These are phyloP conservation scores for Pyrenophora seminiperda DNA, from an alignment of 2,329 filamentous ascomycete species.

Conservation along the genomic window DNA sequence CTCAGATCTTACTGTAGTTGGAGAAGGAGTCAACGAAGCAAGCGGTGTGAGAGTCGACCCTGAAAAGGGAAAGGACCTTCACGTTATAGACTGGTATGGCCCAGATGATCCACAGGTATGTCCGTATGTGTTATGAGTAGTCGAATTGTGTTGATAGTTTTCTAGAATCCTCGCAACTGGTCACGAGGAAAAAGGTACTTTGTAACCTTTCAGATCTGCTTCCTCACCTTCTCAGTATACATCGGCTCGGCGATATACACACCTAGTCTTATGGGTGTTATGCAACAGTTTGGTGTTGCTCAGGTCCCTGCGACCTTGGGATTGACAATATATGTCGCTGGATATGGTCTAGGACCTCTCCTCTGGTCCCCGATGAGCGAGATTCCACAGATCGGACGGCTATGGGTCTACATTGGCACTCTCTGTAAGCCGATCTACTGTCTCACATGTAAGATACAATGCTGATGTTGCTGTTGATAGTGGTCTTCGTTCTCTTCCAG, in stretches of 20 bases:
- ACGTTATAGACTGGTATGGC: conserved; percentile 59
- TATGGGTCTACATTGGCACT: conserved; percentile 38
- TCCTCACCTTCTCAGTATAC: conserved; percentile 60
- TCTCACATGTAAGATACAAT: no score
- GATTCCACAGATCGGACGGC: conserved; percentile 55
- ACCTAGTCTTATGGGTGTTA: conserved; percentile 52
- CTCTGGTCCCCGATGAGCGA: conserved; percentile 54
- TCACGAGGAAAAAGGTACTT: conserved; percentile 50
- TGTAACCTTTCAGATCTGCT: conserved; percentile 54
- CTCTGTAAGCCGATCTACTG: conserved; percentile 13
- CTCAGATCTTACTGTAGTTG: conserved; percentile 20
- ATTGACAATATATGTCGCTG: conserved; percentile 44
- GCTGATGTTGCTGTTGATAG: conserved; percentile 8
- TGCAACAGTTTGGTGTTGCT: conserved; percentile 58
- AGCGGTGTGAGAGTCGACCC: conserved; percentile 54
- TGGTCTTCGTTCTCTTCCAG: conserved; percentile 56
- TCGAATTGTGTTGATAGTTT: not conserved
- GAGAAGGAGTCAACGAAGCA: conserved; percentile 34
- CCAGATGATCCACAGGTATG: conserved; percentile 51
- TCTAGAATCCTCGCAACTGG: conserved; percentile 57
- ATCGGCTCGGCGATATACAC: conserved; percentile 59
- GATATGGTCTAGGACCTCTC: conserved; percentile 43
- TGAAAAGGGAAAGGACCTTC: conserved; percentile 58
- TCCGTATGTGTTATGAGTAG: not conserved
- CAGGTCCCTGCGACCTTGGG: conserved; percentile 54